Evolutionary conservation across 768 basidiomycete species (phyloP).

Genomic region (Russula compacta): DNA sequence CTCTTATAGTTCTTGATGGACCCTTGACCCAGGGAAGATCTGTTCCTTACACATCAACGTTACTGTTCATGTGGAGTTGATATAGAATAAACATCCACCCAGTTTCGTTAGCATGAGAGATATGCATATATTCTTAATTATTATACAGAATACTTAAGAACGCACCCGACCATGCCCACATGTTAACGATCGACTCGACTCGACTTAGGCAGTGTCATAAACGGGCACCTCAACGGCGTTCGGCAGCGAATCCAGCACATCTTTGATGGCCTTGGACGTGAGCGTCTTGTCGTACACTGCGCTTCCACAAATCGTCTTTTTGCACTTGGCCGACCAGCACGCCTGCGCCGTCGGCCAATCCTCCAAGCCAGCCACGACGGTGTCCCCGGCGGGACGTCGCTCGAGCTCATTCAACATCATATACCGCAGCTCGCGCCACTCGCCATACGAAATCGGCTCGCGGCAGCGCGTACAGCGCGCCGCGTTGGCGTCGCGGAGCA

Average conservation of each 20-base stretch:
- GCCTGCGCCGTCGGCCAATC: constrained; percentile 51
- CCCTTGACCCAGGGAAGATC: no score
- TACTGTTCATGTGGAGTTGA: neutral
- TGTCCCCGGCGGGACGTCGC: constrained; percentile 48
- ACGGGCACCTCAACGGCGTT: constrained; percentile 26
- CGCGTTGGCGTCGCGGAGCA: constrained; percentile 37
- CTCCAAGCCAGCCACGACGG: constrained; percentile 41
- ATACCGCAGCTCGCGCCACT: constrained; percentile 58
- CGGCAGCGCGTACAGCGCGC: constrained; percentile 48
- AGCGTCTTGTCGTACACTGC: constrained; percentile 48
- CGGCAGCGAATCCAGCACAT: constrained; percentile 45
- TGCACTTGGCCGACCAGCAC: constrained; percentile 53
- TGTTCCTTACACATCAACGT: no score
- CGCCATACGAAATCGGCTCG: constrained; percentile 42
- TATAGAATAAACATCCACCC: neutral
- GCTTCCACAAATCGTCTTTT: constrained; percentile 35
- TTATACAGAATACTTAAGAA: neutral
- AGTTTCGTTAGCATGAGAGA: neutral
- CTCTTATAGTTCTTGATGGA: no score
- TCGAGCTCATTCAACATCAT: constrained; percentile 51
- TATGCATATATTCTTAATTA: neutral
- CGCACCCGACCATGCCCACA: neutral
- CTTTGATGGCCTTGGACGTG: constrained; percentile 44
- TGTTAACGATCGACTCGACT: neutral
- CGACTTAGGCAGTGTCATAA: neutral